Base-by-base conservation (phyloP, 163 green algal genomes). In the Volvox carteri region DNA sequence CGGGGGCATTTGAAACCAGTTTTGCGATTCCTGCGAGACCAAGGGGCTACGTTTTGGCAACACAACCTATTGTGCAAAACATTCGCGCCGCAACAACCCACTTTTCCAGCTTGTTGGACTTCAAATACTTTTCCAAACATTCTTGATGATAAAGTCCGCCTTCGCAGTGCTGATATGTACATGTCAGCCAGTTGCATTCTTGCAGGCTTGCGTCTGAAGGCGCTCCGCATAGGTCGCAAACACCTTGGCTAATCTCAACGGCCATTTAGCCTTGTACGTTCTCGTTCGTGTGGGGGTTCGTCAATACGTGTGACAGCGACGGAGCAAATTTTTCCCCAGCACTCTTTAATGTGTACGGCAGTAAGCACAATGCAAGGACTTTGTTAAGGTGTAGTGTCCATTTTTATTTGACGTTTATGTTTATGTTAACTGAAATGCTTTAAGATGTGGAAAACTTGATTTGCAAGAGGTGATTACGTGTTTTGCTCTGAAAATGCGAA, bases 1-100 rank as follows among this genome's bases (percentile, higher is more conserved):
- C 97, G 79, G 5, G 97, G 97, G 86, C 97, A 99, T 28, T 96
- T 96, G 86, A 98, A 99, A 44, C 97, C 97, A 25, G 96, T 98
- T 86, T 98, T 98, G 33, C 96, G 91, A 85, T 96, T 98, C 88
- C 96, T 91, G 78, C 39, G n/a, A 54, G 28, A 39, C 8, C 33
- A 30, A 30, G 41, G 21, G 48, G 23, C n/a, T 9, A 67, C 58
- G 62, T 75, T 23, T 65, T 30, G 16, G 41, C 41, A 28, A 46
- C 58, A 1, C 28, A 21, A 68, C 28, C 78, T 30, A 46, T 58
- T 39, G 78, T 58, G 78, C 35, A 28, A 60, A 75, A 86, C 78
- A 46, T 80, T 80, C 73, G 73, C 73, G 73, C 73, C 73, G 73
- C 73, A 80, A 80, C 48, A 52, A 70, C 44, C 56, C 90, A 91